A percentile compares a stretch with the other conserved stretches of the same genome.
phyloP scores from a whole-genome alignment of 176 grass and related monocot genomes.

The Elaeis guineensis region DNA sequence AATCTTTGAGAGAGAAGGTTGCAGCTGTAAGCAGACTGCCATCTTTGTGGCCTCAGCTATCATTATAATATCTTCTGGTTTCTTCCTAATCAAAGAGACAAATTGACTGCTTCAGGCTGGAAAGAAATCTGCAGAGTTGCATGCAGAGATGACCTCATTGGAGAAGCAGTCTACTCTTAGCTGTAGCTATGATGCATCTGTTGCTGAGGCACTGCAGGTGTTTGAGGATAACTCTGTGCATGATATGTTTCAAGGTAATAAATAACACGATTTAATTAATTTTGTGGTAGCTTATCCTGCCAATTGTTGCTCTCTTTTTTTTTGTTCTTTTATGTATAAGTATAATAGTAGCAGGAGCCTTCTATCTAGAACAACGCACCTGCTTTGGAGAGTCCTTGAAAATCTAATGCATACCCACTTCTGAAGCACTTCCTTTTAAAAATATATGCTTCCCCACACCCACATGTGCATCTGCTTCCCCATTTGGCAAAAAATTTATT shows the following conservation, averaged over 20 bases:
- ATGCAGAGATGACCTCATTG: conserved; percentile 27
- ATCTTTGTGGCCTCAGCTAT: not conserved
- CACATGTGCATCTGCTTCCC: too few relatives aligned
- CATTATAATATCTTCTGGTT: conserved; percentile 1
- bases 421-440: too few relatives aligned
- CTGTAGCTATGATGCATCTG: conserved; percentile 24
- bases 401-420: too few relatives aligned
- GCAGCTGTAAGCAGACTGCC: conserved; percentile 17
- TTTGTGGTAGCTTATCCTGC: too few relatives aligned
- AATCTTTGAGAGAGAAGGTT: conserved; percentile 41
- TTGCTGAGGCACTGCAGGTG: conserved; percentile 35
- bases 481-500: too few relatives aligned
- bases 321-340: too few relatives aligned
- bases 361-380: too few relatives aligned
- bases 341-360: too few relatives aligned
- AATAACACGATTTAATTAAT: too few relatives aligned
- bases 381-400: too few relatives aligned
- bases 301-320: too few relatives aligned
- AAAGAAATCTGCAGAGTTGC: conserved; percentile 39
- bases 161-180: conserved; percentile 29
- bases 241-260: conserved; percentile 36
- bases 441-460: too few relatives aligned
- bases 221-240: conserved; percentile 31
- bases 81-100: conserved; percentile 10
- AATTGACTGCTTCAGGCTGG: conserved; percentile 29